Percentiles rank a stretch among this genome's conserved stretches.
Conservation (phyloP, 352 stramenopile genomes). For the Phytopythium sindhum region DNA sequence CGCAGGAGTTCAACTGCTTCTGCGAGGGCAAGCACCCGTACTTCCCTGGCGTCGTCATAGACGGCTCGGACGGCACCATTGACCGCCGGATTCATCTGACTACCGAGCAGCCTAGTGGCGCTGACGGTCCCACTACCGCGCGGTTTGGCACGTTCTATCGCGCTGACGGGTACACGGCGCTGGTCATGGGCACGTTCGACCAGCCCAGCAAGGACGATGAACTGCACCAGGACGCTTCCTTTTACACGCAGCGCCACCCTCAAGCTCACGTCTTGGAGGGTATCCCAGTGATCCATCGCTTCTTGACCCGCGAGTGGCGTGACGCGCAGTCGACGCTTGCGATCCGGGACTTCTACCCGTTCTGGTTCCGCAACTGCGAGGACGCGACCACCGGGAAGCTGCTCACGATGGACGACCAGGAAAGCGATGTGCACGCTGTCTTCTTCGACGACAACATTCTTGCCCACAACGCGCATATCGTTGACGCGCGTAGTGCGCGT, state of each 20-base stretch:
- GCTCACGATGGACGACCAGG: conserved; percentile 34
- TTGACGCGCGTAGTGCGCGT: conserved; percentile 43
- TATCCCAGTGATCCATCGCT: conserved; percentile 43
- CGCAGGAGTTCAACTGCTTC: conserved; percentile 77
- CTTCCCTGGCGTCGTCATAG: conserved; percentile 47
- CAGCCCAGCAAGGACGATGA: conserved; percentile 36
- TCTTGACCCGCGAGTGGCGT: conserved; percentile 50
- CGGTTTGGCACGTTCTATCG: conserved; percentile 68
- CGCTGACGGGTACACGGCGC: conserved; percentile 37
- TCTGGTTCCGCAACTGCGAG: conserved; percentile 62
- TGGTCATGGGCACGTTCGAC: conserved; percentile 74
- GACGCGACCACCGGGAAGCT: conserved; percentile 53
- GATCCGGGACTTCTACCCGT: conserved; percentile 74
- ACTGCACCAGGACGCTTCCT: conserved; percentile 14
- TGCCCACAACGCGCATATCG: conserved; percentile 60
- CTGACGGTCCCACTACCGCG: conserved; percentile 11
- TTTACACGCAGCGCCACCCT: conserved; percentile 30
- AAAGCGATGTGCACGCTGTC: conserved; percentile 38
- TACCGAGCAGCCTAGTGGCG: background rate
- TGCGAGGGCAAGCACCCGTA: conserved; percentile 63
- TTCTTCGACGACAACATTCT: conserved; percentile 88
- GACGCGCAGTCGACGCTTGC: conserved; percentile 53
- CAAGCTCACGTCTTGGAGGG: conserved; percentile 29
- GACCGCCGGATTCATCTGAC: conserved; percentile 57
- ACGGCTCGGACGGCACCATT: conserved; percentile 42